A percentile compares a stretch with the other conserved stretches of the same genome.
Evolutionary conservation across 345 rosid genomes (phyloP).

Genomic region (Excoecaria agallocha): DNA sequence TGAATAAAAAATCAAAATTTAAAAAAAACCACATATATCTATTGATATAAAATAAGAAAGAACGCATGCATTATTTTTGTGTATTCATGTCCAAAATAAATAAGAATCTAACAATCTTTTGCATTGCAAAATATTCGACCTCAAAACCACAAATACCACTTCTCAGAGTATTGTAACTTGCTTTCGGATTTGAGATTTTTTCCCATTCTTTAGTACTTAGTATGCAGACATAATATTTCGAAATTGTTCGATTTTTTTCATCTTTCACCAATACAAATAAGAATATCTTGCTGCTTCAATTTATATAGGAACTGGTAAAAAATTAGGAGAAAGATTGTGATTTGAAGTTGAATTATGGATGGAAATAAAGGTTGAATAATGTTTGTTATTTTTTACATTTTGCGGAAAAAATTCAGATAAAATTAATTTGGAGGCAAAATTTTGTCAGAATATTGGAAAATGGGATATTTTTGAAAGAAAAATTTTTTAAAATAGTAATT

Average conservation of each 20-base stretch:
- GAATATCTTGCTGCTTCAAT: not conserved
- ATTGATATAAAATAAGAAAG: too few species aligned
- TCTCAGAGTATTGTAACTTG: not conserved
- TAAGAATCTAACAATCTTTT: constrained; percentile 16
- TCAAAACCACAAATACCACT: constrained; percentile 15
- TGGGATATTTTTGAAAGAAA: too few species aligned
- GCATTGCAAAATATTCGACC: constrained; percentile 22
- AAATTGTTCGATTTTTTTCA: not conserved
- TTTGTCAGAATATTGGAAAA: too few species aligned
- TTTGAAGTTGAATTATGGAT: not conserved
- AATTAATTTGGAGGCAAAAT: too few species aligned
- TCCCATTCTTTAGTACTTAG: constrained; percentile 25
- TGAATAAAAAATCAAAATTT: too few species aligned
- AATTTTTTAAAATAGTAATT: too few species aligned
- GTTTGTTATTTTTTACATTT: not conserved
- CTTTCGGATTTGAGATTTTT: constrained; percentile 16
- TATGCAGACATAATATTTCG: constrained; percentile 28
- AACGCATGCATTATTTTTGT: too few species aligned
- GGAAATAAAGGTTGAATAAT: not conserved
- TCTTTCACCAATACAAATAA: not conserved
- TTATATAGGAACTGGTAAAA: not conserved
- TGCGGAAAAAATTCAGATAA: constrained; percentile 16
- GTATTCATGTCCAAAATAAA: too few species aligned
- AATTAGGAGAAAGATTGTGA: not conserved
- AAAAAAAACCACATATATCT: too few species aligned